These are phyloP conservation scores for Sanghuangporus weigelae DNA, from an alignment of 1,284 basidiomycete species.

Conservation along the genomic window DNA sequence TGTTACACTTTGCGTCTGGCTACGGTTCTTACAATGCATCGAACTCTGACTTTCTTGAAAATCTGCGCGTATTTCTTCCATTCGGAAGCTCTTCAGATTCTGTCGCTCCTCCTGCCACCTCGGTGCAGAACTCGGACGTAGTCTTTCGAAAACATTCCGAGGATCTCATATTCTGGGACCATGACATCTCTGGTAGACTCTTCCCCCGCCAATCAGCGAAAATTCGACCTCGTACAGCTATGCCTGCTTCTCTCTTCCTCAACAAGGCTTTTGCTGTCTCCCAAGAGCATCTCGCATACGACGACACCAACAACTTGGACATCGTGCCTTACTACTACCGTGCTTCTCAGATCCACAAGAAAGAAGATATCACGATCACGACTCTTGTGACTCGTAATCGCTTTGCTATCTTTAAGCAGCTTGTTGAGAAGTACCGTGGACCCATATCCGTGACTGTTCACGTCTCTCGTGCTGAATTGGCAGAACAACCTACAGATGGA, in stretches of 20 bases:
- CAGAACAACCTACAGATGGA: conserved; percentile 8
- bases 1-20: conserved; percentile 24
- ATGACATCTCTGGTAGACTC: neutral
- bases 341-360: conserved; percentile 42
- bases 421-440: conserved; percentile 71
- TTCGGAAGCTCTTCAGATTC: neutral
- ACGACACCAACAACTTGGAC: conserved; percentile 44
- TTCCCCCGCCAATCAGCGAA: neutral
- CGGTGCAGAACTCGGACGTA: neutral
- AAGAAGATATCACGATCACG: conserved; percentile 75
- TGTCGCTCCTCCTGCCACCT: neutral
- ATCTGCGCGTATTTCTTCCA: neutral
- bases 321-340: conserved; percentile 79
- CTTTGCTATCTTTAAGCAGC: conserved; percentile 62
- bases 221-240: neutral
- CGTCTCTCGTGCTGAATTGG: conserved; percentile 37
- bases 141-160: conserved; percentile 2
- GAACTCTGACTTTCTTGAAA: conserved; percentile 23
- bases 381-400: conserved; percentile 79
- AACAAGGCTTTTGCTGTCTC: conserved; percentile 16
- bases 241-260: conserved; percentile 14
- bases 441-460: conserved; percentile 82
- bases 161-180: conserved; percentile 13
- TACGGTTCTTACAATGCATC: conserved; percentile 21
- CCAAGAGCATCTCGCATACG: conserved; percentile 14